Evolutionary conservation across 1,284 basidiomycete species (phyloP).

Genomic region (Veloporphyrellus conicus): DNA sequence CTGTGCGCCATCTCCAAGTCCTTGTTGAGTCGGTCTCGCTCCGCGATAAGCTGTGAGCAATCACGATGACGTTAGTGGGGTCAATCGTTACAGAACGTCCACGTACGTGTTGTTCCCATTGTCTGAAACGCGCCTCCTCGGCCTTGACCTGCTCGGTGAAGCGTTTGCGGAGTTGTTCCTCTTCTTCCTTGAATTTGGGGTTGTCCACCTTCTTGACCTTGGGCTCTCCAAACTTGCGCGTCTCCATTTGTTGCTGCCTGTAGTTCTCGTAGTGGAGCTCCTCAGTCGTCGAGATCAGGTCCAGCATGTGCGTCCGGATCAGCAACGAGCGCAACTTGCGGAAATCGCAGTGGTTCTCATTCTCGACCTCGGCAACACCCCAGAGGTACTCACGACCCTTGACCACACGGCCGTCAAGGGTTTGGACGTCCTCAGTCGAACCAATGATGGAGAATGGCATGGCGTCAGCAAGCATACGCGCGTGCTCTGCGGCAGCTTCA

Average conservation of each 20-base stretch:
- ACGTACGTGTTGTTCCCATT: slow-evolving; percentile 97
- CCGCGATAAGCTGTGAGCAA: slow-evolving; percentile 78
- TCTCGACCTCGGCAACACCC: slow-evolving; percentile 99
- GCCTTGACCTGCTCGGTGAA: slow-evolving; percentile 99
- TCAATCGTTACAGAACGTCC: background rate
- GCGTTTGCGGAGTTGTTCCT: slow-evolving; percentile 91
- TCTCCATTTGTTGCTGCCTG: slow-evolving; percentile 99
- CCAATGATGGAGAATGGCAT: slow-evolving; percentile 99
- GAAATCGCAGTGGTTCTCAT: slow-evolving; percentile 99
- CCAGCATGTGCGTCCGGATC: slow-evolving; percentile 98
- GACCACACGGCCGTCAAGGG: slow-evolving; percentile 86
- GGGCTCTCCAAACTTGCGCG: slow-evolving; percentile 96
- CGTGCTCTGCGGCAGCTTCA: slow-evolving; percentile 83
- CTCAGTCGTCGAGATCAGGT: slow-evolving; percentile 94
- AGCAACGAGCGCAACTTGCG: slow-evolving; percentile 94
- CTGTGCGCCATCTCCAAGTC: slow-evolving; percentile 91
- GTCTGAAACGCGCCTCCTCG: slow-evolving; percentile 95
- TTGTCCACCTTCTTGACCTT: slow-evolving; percentile 99
- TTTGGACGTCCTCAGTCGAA: slow-evolving; percentile 90
- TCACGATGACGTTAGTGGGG: slow-evolving; percentile 14
- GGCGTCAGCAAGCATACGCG: slow-evolving; percentile 79
- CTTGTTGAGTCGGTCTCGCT: slow-evolving; percentile 96
- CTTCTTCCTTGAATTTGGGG: slow-evolving; percentile 99
- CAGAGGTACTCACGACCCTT: slow-evolving; percentile 99
- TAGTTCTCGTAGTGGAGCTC: slow-evolving; percentile 98